Evolutionary conservation across 2,329 filamentous ascomycete genomes (phyloP), one percentile per base, ranked within the genome.

Genomic region (Aspergillus fructus): DNA sequence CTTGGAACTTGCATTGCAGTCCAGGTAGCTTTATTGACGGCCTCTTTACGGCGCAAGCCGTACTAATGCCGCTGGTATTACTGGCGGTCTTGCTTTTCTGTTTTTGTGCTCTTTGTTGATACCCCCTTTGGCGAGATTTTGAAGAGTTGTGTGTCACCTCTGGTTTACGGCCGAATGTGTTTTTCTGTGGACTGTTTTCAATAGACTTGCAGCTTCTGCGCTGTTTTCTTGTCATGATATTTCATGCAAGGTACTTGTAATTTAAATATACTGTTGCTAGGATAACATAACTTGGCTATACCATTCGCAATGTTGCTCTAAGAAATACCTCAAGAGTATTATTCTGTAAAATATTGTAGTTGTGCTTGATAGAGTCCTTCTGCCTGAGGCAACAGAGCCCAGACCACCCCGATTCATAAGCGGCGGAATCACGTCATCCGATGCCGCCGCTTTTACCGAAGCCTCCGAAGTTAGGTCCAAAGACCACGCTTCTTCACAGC

Each of bases 331-430:
- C 8, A 19, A 19, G 5, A 40, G 13, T 11, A 12, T 40, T 17
- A 40, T 33, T 34, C 21, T 9, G 27, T 30, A 30, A 30, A 30
- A 30, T 30, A 9, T 30, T 30, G 27, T 30, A 11, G 27, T 46
- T 6, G 11, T 15, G n/a, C 13, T 30, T 46, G 21, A 15, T 7
- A 39, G 19, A 52, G 12, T 13, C 33, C 4, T 15, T 27, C 27
- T 60, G 61, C 59, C 62, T 62, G 19, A 63, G 59, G 58, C 55
- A 46, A 37, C 11, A 12, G 17, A 37, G 55, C 68, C 66, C 62
- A 69, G 67, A 67, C 64, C 60, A 49, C 47, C 49, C 61, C 53
- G 62, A 67, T 73, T 73, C 63, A 64, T 73, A 72, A 72, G 68
- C 70, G 61, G 43, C 24, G 41, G 49, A 58, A 71, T 63, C 70